A percentile compares a stretch with the other conserved stretches of the same genome.
Conservation (phyloP, 805 yeast species). For the Yarrowia alimentaria region DNA sequence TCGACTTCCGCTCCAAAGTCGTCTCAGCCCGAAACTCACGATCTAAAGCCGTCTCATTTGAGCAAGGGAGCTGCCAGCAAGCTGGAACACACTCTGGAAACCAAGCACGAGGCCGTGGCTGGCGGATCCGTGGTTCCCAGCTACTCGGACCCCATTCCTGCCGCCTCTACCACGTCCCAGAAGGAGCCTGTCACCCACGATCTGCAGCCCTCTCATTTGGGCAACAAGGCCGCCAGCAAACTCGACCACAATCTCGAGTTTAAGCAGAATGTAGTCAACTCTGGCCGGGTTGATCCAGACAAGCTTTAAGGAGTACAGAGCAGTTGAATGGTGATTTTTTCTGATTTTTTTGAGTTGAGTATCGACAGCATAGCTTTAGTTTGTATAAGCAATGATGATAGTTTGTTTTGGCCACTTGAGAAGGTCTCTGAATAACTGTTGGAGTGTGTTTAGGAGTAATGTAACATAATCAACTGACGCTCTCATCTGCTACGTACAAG, state of each 20-base stretch:
- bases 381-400: no score
- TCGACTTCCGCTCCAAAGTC: no score
- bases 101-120: conserved; percentile 11
- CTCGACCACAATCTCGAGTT: conserved; percentile 13
- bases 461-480: no score
- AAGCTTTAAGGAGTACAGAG: no score
- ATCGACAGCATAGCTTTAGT: no score
- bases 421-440: no score
- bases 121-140: neutral
- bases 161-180: conserved; percentile 10
- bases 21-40: conserved; percentile 5
- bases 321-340: no score
- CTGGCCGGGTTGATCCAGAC: neutral
- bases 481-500: no score
- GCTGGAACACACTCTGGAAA: conserved; percentile 6
- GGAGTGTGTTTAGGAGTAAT: no score
- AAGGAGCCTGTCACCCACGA: neutral
- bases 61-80: neutral
- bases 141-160: conserved; percentile 7
- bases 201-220: conserved; percentile 11
- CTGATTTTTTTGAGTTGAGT: no score
- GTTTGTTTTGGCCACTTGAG: no score
- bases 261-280: conserved; percentile 7
- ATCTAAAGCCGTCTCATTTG: conserved; percentile 6
- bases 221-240: conserved; percentile 1